Percentiles rank a stretch among this genome's conserved stretches.
Conservation (phyloP, 2,329 filamentous ascomycete genomes). For the Aspergillus novoparasiticus region DNA sequence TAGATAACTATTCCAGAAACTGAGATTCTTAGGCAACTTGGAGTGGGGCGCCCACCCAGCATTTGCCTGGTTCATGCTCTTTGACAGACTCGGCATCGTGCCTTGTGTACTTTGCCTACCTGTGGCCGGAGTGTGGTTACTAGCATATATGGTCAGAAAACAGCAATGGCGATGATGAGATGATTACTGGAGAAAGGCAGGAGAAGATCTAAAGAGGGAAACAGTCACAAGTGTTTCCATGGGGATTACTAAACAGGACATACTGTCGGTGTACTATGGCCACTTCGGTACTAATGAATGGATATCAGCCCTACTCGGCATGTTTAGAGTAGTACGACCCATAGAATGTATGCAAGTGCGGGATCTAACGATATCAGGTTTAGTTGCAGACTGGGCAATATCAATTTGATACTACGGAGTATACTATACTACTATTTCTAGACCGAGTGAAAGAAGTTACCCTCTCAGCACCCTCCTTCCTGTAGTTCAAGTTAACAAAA, state of each 20-base stretch:
- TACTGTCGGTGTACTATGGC: background rate
- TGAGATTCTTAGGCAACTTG: too few relatives aligned
- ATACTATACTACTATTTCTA: background rate
- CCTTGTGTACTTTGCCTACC: too few relatives aligned
- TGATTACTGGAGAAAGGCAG: too few relatives aligned
- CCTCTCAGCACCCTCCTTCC: background rate
- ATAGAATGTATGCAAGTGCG: background rate
- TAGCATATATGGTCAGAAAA: background rate
- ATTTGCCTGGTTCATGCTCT: too few relatives aligned
- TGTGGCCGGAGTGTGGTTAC: too few relatives aligned
- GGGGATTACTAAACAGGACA: background rate
- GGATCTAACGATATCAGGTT: background rate
- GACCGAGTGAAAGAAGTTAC: background rate
- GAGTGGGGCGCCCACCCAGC: too few relatives aligned
- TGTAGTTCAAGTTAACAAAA: background rate
- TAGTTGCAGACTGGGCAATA: background rate
- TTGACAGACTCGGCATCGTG: too few relatives aligned
- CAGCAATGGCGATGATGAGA: background rate
- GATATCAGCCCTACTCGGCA: background rate
- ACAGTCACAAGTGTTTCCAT: background rate
- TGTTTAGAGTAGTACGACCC: too few relatives aligned
- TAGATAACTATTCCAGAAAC: too few relatives aligned
- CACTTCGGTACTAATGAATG: background rate
- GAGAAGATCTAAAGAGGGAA: too few relatives aligned
- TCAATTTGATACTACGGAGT: background rate